phyloP scores from a whole-genome alignment of 306 rosid species.

The Luffa acutangula region DNA sequence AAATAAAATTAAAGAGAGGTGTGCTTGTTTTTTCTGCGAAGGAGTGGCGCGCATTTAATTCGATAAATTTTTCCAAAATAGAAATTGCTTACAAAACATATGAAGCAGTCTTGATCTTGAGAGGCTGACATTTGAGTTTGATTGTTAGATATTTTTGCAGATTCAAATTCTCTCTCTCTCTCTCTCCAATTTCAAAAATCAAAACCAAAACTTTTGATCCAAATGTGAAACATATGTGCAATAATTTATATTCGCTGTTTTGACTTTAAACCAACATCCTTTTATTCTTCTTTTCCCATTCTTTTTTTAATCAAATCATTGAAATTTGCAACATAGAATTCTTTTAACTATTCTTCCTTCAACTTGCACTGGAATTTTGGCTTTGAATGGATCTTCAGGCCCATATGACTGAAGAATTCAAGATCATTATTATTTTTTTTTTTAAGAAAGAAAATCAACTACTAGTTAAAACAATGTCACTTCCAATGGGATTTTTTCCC shows the following conservation, averaged over 20 bases:
- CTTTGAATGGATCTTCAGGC: neutral
- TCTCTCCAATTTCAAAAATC: neutral
- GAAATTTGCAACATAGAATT: neutral
- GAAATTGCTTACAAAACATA: neutral
- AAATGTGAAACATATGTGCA: neutral
- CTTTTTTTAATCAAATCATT: neutral
- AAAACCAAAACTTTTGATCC: neutral
- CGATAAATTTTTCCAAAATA: neutral
- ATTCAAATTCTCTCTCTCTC: neutral
- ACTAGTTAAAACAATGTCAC: no score
- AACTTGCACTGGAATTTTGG: neutral
- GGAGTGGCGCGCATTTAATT: neutral
- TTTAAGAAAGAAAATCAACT: no score
- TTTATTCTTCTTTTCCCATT: neutral
- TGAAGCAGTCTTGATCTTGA: neutral
- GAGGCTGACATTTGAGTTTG: neutral
- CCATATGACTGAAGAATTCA: neutral
- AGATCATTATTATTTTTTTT: neutral
- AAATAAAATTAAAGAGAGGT: neutral
- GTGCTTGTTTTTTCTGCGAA: neutral
- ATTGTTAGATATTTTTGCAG: neutral
- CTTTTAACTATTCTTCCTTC: neutral
- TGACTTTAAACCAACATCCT: neutral
- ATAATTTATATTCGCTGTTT: neutral
- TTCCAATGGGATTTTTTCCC: no score